These are phyloP conservation scores for Globisporangium cederbergense DNA, from an alignment of 352 stramenopile genomes.

Conservation along the genomic window DNA sequence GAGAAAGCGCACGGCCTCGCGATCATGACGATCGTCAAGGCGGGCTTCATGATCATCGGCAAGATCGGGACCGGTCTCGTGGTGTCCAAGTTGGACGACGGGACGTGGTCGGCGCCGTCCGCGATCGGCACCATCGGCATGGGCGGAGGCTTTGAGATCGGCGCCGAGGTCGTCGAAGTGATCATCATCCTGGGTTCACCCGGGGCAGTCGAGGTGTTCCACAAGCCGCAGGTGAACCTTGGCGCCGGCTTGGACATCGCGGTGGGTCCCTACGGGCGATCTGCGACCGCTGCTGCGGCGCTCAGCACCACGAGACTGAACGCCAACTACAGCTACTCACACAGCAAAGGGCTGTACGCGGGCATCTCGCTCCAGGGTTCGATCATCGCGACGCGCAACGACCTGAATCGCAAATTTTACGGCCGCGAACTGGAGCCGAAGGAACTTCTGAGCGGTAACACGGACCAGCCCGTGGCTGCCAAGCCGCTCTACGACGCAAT, in stretches of 20 bases:
- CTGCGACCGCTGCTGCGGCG: slow-evolving; percentile 52
- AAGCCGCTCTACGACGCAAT: slow-evolving; percentile 56
- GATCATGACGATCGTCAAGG: slow-evolving; percentile 52
- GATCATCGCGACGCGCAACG: slow-evolving; percentile 71
- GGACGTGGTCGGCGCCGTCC: slow-evolving; percentile 44
- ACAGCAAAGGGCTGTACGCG: slow-evolving; percentile 88
- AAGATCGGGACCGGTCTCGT: slow-evolving; percentile 76
- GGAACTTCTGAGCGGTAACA: slow-evolving; percentile 36
- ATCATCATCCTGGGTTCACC: slow-evolving; percentile 90
- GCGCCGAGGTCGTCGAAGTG: slow-evolving; percentile 88
- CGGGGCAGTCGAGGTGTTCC: slow-evolving; percentile 82
- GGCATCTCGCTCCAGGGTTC: slow-evolving; percentile 89
- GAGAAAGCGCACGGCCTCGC: slow-evolving; percentile 50
- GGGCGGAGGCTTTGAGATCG: slow-evolving; percentile 75
- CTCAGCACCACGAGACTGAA: slow-evolving; percentile 48
- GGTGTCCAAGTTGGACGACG: slow-evolving; percentile 60
- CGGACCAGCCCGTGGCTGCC: slow-evolving; percentile 37
- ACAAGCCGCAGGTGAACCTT: slow-evolving; percentile 78
- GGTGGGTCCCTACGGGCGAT: slow-evolving; percentile 80
- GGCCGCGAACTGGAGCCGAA: slow-evolving; percentile 51
- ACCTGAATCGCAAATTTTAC: slow-evolving; percentile 93
- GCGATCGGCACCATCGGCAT: slow-evolving; percentile 72
- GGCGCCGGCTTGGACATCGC: slow-evolving; percentile 84
- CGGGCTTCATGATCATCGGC: slow-evolving; percentile 48
- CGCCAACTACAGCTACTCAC: slow-evolving; percentile 90